Evolutionary conservation across 2,329 filamentous ascomycete genomes (phyloP).

Genomic region (Ophiostoma populinum): DNA sequence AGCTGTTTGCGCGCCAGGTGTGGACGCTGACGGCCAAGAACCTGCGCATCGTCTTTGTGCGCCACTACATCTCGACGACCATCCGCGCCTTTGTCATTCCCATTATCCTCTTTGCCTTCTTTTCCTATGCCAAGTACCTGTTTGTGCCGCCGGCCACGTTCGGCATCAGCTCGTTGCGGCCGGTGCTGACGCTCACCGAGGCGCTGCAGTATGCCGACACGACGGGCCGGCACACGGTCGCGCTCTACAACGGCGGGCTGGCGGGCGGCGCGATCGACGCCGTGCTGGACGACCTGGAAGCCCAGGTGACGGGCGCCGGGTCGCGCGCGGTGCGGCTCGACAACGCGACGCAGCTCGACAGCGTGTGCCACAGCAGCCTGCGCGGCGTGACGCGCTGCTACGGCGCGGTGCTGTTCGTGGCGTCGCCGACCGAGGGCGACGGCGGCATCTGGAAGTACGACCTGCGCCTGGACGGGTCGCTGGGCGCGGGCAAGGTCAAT

Average conservation of each 20-base stretch:
- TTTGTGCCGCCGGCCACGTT: constrained; percentile 62
- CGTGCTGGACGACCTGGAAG: constrained; percentile 47
- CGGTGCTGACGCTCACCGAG: constrained; percentile 46
- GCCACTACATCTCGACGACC: constrained; percentile 33
- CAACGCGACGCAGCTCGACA: constrained; percentile 16
- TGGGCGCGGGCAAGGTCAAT: constrained; percentile 48
- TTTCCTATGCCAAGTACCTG: constrained; percentile 62
- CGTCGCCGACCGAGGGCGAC: constrained; percentile 54
- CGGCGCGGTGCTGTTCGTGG: constrained; percentile 54
- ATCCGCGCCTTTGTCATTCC: constrained; percentile 43
- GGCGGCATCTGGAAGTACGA: constrained; percentile 72
- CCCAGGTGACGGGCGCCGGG: constrained; percentile 36
- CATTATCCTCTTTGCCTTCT: constrained; percentile 38
- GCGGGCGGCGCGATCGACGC: constrained; percentile 52
- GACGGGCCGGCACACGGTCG: constrained; percentile 47
- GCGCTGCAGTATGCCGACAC: constrained; percentile 40
- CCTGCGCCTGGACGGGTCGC: constrained; percentile 54
- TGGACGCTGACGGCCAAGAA: constrained; percentile 47
- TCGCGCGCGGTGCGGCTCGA: constrained; percentile 21
- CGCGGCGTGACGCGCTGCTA: constrained; percentile 54
- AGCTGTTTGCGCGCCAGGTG: constrained; percentile 27
- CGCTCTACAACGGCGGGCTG: constrained; percentile 62
- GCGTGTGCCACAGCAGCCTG: constrained; percentile 39
- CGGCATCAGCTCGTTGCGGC: constrained; percentile 47
- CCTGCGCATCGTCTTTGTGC: constrained; percentile 36